Percentiles rank a stretch among this genome's conserved stretches.
Conservation (phyloP, 2,329 filamentous ascomycete species). For the Aureobasidium leucospermi region DNA sequence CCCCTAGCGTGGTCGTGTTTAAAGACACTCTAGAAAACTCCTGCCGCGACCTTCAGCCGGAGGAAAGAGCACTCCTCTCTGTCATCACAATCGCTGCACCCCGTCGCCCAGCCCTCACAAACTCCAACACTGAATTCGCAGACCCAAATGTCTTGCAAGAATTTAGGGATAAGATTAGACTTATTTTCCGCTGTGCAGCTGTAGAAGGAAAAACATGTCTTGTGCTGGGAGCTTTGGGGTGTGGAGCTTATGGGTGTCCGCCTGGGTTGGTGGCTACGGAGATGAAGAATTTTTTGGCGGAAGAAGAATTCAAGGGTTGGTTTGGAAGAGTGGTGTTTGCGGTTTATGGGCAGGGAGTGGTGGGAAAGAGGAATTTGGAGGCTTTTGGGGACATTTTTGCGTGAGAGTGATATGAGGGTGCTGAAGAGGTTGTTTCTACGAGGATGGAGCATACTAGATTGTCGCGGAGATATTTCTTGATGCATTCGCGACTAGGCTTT, state of each 20-base stretch:
- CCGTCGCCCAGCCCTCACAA: not conserved
- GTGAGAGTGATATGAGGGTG: too few relatives aligned
- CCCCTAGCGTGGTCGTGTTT: not conserved
- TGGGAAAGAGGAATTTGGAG: slow-evolving; percentile 3
- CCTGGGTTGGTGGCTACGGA: not conserved
- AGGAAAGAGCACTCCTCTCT: not conserved
- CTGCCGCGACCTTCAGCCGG: not conserved
- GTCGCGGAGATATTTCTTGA: too few relatives aligned
- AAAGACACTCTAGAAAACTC: slow-evolving; percentile 3
- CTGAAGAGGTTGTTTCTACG: too few relatives aligned
- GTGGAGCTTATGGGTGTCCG: slow-evolving; percentile 10
- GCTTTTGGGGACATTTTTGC: slow-evolving; percentile 1
- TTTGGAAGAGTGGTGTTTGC: slow-evolving; percentile 13
- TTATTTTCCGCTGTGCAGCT: not conserved
- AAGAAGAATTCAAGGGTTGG: slow-evolving; percentile 10
- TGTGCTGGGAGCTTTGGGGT: slow-evolving; percentile 3
- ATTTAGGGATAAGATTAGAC: not conserved
- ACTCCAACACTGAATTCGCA: not conserved
- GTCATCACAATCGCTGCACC: slow-evolving; percentile 9
- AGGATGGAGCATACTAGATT: too few relatives aligned
- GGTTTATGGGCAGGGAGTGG: not conserved
- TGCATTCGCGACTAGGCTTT: too few relatives aligned
- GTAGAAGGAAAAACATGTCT: not conserved
- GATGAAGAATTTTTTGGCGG: slow-evolving; percentile 1
- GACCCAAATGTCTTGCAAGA: not conserved